Percentiles rank a stretch among this genome's conserved stretches.
phyloP scores from a whole-genome alignment of 2,329 filamentous ascomycete genomes.

The Penicillium expansum region DNA sequence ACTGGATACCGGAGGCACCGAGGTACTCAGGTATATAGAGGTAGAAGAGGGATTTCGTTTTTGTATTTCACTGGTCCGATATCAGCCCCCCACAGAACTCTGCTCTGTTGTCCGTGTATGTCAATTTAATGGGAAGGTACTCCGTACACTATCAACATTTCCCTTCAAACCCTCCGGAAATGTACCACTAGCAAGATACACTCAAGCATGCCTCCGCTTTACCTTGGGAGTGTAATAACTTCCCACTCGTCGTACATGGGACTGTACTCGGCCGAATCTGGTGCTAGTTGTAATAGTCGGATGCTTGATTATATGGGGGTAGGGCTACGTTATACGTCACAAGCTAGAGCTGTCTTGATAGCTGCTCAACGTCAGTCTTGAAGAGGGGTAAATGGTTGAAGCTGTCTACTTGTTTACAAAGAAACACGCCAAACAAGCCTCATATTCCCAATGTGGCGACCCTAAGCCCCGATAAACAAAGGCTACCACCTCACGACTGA shows the following conservation, averaged over 20 bases:
- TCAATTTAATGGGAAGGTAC: neutral
- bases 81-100: too few relatives aligned
- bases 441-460: neutral
- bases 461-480: neutral
- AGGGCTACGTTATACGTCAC: neutral
- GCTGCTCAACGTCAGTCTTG: neutral
- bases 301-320: neutral
- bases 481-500: neutral
- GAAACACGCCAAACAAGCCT: neutral
- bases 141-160: neutral
- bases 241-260: conserved; percentile 14
- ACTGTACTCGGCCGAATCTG: neutral
- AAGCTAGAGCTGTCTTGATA: neutral
- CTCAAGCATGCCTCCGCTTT: conserved; percentile 9
- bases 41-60: neutral
- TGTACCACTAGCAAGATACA: conserved; percentile 10
- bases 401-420: conserved; percentile 1
- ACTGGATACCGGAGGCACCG: neutral
- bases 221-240: conserved; percentile 13
- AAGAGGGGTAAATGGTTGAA: neutral
- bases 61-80: neutral
- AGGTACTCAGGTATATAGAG: neutral
- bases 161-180: conserved; percentile 14
- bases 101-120: neutral
- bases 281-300: neutral